A percentile compares a stretch with the other conserved stretches of the same genome.
Evolutionary conservation across 2,329 filamentous ascomycete genomes (phyloP).

Genomic region (Fusarium miscanthi): DNA sequence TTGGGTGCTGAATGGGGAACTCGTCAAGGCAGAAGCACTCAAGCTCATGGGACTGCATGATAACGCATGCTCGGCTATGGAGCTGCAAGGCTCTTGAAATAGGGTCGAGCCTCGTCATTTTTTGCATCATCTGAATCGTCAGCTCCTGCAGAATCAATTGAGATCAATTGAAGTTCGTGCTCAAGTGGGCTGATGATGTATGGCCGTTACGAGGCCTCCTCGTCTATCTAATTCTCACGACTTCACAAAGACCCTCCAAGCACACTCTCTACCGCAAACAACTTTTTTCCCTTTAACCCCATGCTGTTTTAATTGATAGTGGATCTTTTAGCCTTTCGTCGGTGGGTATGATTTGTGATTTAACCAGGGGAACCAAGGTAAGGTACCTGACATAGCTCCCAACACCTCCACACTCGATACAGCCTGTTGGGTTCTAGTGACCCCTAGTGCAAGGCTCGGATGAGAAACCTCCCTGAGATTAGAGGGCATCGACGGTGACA

Average conservation of each 20-base stretch:
- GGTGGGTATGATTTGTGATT: conserved; percentile 37
- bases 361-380: conserved; percentile 36
- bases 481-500: conserved; percentile 23
- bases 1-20: conserved; percentile 19
- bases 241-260: conserved; percentile 29
- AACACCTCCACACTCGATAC: conserved; percentile 39
- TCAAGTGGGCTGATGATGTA: background rate
- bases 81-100: conserved; percentile 39
- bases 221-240: conserved; percentile 44
- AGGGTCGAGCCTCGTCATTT: conserved; percentile 28
- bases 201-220: conserved; percentile 2
- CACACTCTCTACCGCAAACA: conserved; percentile 35
- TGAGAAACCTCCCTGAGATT: conserved; percentile 26
- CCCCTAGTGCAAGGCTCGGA: conserved; percentile 32
- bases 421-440: conserved; percentile 37
- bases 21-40: conserved; percentile 44
- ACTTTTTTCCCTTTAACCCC: conserved; percentile 29
- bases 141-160: conserved; percentile 32
- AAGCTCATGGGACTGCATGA: conserved; percentile 42
- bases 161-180: conserved; percentile 31
- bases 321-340: conserved; percentile 31
- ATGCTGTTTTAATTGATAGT: conserved; percentile 39
- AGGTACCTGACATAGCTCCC: conserved; percentile 38
- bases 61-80: conserved; percentile 41
- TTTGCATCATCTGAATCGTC: conserved; percentile 25